Evolutionary conservation across 2,329 filamentous ascomycete species (phyloP), one percentile per base, ranked within the genome.

Genomic region (Cladophialophora chaetospira): DNA sequence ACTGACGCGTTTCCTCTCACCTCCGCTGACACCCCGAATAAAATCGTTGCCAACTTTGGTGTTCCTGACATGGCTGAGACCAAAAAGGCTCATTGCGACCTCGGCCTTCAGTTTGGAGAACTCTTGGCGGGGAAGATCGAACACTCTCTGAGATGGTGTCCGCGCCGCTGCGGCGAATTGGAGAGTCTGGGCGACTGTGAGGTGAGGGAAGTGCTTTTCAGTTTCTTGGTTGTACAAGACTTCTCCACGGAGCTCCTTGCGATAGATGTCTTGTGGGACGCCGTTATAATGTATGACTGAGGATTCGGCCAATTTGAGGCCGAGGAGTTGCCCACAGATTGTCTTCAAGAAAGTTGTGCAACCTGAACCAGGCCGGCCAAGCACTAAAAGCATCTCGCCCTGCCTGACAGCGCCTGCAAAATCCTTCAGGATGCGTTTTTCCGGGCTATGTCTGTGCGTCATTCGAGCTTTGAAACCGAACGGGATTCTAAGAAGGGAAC

Each of bases 211-310:
- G 72, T 92, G 88, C 4, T 88, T 86, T 69, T 95, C 91, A 33
- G 89, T 86, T 71, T 94, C 89, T 57, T 88, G 88, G 0, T 88
- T 91, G 74, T 94, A 95, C 70, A 94, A 92, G 61, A 88, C 88
- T 73, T 95, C 90, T 63, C 90, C 63, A 28, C 88, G 84, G 88
- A 94, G 93, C 68, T 89, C 83, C 67, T 88, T 75, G 29, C 47
- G 35, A 11, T 36, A 58, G 47, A 17, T 90, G 83, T 67, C 88
- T 75, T 53, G 2, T 82, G 76, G 66, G 74, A 71, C 9, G 17
- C 73, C 74, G 51, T 93, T 88, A 68, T 94, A 95, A 73, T 94
- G 92, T 68, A 95, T 84, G 60, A 88, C 84, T 0, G 88, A 86
- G 10, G 77, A 75, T 3, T 87, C 74, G 45, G 90, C 88, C 9